phyloP scores from a whole-genome alignment of 2,329 filamentous ascomycete species.

The Curvularia verruculosa region DNA sequence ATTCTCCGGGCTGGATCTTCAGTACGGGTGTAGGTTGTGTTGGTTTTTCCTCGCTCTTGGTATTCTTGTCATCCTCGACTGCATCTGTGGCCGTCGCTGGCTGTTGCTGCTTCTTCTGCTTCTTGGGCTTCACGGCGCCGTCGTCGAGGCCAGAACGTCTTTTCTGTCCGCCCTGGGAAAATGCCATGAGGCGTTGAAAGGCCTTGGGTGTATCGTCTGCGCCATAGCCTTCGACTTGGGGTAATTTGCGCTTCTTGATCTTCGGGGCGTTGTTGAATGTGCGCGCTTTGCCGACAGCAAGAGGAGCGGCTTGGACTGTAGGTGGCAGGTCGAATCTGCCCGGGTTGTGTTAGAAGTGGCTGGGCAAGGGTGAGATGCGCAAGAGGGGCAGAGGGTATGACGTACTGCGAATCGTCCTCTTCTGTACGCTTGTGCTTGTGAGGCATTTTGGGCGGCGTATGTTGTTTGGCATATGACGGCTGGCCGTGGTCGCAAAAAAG shows the following conservation, averaged over 20 bases:
- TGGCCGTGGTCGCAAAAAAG: constrained; percentile 16
- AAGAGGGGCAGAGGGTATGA: constrained; percentile 5
- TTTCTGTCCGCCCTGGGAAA: constrained; percentile 63
- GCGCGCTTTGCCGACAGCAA: constrained; percentile 59
- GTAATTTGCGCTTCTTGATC: constrained; percentile 47
- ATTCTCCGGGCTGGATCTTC: constrained; percentile 79
- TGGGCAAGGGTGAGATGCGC: background rate
- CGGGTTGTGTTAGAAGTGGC: constrained; percentile 47
- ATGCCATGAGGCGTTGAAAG: constrained; percentile 84
- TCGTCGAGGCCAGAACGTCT: constrained; percentile 70
- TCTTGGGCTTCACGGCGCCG: constrained; percentile 59
- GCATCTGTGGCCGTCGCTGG: constrained; percentile 1
- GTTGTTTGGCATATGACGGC: background rate
- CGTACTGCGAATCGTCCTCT: constrained; percentile 47
- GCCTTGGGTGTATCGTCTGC: constrained; percentile 85
- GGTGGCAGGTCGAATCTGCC: constrained; percentile 66
- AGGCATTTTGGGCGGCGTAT: constrained; percentile 64
- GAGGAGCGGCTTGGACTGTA: constrained; percentile 62
- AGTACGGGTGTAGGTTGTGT: constrained; percentile 17
- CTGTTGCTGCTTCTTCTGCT: constrained; percentile 51
- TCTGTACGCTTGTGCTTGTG: constrained; percentile 81
- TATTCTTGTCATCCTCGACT: constrained; percentile 18
- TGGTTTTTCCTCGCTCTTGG: constrained; percentile 32
- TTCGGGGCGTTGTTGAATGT: constrained; percentile 42
- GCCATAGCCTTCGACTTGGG: constrained; percentile 59